Conservation (phyloP, 2,329 filamentous ascomycete genomes). For the Fusarium avenaceum region DNA sequence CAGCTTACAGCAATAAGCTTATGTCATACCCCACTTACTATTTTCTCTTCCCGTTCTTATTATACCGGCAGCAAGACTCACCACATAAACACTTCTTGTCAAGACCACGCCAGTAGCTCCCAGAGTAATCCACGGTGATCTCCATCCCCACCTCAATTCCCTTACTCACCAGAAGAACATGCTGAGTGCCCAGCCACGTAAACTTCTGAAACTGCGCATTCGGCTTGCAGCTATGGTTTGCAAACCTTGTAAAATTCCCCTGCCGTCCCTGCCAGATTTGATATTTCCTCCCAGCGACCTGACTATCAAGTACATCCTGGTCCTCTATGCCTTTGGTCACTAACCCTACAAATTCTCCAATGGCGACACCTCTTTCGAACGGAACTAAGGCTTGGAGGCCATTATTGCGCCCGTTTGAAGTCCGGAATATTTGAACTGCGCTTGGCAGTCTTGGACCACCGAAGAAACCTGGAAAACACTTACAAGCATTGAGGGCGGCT, state of each 20-base stretch:
- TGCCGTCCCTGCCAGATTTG: constrained; percentile 4
- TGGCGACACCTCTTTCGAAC: neutral
- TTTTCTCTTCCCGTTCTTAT: neutral
- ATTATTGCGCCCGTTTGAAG: constrained; percentile 4
- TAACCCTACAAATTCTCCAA: constrained; percentile 2
- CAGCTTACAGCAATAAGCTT: neutral
- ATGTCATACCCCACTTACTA: neutral
- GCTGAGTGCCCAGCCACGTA: neutral
- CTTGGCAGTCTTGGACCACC: neutral
- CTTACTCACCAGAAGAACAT: constrained; percentile 2
- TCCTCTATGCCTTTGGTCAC: constrained; percentile 1
- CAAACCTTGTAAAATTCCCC: constrained; percentile 1
- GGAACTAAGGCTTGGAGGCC: constrained; percentile 1
- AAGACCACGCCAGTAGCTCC: constrained; percentile 3
- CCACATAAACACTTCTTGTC: constrained; percentile 6
- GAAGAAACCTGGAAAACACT: neutral
- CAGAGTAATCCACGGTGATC: constrained; percentile 4
- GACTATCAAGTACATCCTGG: constrained; percentile 4
- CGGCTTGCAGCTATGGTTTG: constrained; percentile 2
- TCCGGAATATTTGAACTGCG: constrained; percentile 1
- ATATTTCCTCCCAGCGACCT: neutral
- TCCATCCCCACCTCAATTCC: constrained; percentile 4
- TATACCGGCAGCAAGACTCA: constrained; percentile 9
- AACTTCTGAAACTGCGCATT: constrained; percentile 10
- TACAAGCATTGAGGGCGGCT: neutral